These are phyloP conservation scores for Neophaeococcomyces aloes DNA, from an alignment of 2,329 filamentous ascomycete species.

Conservation along the genomic window DNA sequence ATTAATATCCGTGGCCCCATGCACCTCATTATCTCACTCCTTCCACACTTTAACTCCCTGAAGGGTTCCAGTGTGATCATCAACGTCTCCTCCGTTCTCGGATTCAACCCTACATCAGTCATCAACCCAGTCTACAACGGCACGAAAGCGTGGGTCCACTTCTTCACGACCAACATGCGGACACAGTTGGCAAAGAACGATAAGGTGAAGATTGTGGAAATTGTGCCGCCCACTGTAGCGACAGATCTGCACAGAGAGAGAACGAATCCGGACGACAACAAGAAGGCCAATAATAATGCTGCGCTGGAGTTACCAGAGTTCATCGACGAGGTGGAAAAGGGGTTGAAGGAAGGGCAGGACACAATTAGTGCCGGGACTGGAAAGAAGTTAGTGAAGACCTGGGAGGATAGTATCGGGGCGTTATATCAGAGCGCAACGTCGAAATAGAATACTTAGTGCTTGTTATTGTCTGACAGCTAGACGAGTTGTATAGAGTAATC, in stretches of 20 bases:
- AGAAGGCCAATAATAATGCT: slow-evolving; percentile 44
- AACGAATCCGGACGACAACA: slow-evolving; percentile 48
- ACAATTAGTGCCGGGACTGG: slow-evolving; percentile 40
- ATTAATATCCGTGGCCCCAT: slow-evolving; percentile 50
- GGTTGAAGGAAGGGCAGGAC: slow-evolving; percentile 39
- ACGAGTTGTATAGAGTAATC: too few relatives aligned
- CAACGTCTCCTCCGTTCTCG: slow-evolving; percentile 46
- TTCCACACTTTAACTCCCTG: slow-evolving; percentile 41
- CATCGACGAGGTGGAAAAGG: slow-evolving; percentile 37
- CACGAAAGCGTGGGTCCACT: slow-evolving; percentile 50
- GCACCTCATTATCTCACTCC: slow-evolving; percentile 42
- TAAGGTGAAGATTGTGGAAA: slow-evolving; percentile 43
- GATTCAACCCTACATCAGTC: slow-evolving; percentile 42
- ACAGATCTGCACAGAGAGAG: slow-evolving; percentile 48
- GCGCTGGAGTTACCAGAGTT: slow-evolving; percentile 45
- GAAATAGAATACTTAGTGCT: not conserved
- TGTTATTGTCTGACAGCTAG: too few relatives aligned
- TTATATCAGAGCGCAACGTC: slow-evolving; percentile 21
- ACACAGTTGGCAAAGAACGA: slow-evolving; percentile 37
- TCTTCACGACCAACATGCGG: slow-evolving; percentile 46
- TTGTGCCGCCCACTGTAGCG: slow-evolving; percentile 45
- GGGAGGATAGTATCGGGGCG: slow-evolving; percentile 34
- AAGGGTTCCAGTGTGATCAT: slow-evolving; percentile 34
- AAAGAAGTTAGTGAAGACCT: slow-evolving; percentile 33
- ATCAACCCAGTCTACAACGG: slow-evolving; percentile 51